phyloP scores from a whole-genome alignment of 2,329 filamentous ascomycete genomes.

The Xylariomycetidae sp. region DNA sequence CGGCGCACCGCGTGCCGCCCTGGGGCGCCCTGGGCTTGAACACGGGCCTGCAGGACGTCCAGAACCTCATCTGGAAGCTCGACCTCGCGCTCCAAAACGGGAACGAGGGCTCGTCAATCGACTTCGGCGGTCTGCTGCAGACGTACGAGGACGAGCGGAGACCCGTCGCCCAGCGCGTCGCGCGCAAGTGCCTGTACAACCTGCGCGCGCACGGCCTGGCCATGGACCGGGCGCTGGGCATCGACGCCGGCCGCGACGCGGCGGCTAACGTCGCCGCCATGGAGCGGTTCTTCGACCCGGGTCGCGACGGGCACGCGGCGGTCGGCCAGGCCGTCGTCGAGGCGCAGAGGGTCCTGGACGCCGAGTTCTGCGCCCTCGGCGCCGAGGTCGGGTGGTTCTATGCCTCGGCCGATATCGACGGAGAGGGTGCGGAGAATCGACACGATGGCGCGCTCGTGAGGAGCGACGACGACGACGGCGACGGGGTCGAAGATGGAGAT shows the following conservation, averaged over 20 bases:
- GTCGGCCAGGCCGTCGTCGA: no score
- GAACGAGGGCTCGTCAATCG: no score
- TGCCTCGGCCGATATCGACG: slow-evolving; percentile 23
- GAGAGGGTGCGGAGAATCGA: slow-evolving; percentile 40
- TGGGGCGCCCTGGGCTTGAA: slow-evolving; percentile 32
- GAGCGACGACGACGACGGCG: slow-evolving; percentile 1
- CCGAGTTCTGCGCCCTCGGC: no score
- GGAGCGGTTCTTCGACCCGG: no score
- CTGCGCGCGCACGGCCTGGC: slow-evolving; percentile 21
- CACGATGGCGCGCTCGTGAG: slow-evolving; percentile 25
- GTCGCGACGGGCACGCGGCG: no score
- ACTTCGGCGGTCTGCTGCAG: slow-evolving; percentile 19
- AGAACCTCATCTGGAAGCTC: slow-evolving; percentile 34
- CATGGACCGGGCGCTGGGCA: slow-evolving; percentile 29
- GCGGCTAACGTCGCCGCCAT: no score
- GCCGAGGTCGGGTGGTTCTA: no score
- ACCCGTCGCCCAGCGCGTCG: slow-evolving; percentile 26
- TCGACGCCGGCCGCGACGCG: slow-evolving; percentile 25
- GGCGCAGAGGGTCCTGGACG: no score
- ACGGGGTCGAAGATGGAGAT: no score
- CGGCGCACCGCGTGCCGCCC: slow-evolving; percentile 31
- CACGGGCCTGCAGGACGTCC: slow-evolving; percentile 31
- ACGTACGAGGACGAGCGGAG: slow-evolving; percentile 30
- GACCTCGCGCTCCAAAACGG: slow-evolving; percentile 22
- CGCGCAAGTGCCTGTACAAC: slow-evolving; percentile 22